Evolutionary conservation across 352 stramenopile genomes (phyloP).

Genomic region (Globisporangium acanthophoron): DNA sequence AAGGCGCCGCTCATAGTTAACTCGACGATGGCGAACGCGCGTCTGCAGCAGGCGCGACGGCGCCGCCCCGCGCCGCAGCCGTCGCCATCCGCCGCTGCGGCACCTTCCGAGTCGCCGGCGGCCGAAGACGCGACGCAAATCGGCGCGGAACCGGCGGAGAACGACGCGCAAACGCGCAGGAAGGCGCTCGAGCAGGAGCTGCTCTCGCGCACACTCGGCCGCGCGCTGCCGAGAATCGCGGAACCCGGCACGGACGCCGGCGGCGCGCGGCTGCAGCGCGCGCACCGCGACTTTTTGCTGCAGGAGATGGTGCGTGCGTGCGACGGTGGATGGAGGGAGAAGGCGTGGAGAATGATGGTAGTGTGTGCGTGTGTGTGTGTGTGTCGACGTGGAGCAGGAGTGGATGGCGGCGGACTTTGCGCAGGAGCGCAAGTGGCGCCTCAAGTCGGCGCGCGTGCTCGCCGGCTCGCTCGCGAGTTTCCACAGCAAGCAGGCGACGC

Average conservation of each 20-base stretch:
- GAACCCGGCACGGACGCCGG: slow-evolving; percentile 39
- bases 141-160: not conserved
- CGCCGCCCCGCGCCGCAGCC: not conserved
- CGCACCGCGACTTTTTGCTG: slow-evolving; percentile 69
- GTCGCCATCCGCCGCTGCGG: not conserved
- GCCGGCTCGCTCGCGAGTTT: slow-evolving; percentile 51
- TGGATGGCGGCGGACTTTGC: slow-evolving; percentile 94
- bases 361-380: not conserved
- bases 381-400: slow-evolving; percentile 22
- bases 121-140: not conserved
- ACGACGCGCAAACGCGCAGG: slow-evolving; percentile 24
- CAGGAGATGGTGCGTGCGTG: slow-evolving; percentile 63
- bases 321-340: not conserved
- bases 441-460: slow-evolving; percentile 70
- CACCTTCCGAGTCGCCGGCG: not conserved
- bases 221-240: slow-evolving; percentile 19
- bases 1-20: not conserved
- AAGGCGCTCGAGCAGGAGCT: slow-evolving; percentile 30
- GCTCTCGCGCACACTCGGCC: slow-evolving; percentile 43
- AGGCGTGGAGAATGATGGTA: slow-evolving; percentile 2
- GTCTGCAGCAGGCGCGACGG: slow-evolving; percentile 52
- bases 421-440: slow-evolving; percentile 86
- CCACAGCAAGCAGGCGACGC: slow-evolving; percentile 42
- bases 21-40: slow-evolving; percentile 61
- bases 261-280: slow-evolving; percentile 28